phyloP scores from a whole-genome alignment of 495 filamentous ascomycete genomes.

The Cladorrhinum samala region DNA sequence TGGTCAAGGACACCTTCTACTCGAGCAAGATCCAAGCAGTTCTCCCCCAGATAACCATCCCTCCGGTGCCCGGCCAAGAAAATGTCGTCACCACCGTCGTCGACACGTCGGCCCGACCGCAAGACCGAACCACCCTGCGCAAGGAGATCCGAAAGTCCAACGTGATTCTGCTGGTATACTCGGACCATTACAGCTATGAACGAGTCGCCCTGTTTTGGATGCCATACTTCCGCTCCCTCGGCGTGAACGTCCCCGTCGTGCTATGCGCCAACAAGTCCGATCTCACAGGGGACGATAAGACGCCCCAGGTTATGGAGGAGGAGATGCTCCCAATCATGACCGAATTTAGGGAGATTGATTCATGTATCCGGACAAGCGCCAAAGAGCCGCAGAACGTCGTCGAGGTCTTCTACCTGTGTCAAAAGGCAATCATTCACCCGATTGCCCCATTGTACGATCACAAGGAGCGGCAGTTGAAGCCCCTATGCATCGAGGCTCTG shows the following conservation, averaged over 20 bases:
- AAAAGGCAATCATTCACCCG: conserved; percentile 97
- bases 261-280: conserved; percentile 97
- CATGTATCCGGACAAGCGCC: conserved; percentile 91
- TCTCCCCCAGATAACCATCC: conserved; percentile 89
- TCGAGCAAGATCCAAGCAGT: conserved; percentile 89
- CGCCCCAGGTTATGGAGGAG: conserved; percentile 79
- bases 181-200: conserved; percentile 98
- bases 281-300: conserved; percentile 55
- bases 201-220: conserved; percentile 96
- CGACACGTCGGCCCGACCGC: conserved; percentile 91
- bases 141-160: conserved; percentile 95
- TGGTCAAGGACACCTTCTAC: conserved; percentile 94
- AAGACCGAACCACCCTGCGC: conserved; percentile 79
- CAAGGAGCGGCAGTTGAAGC: conserved; percentile 85
- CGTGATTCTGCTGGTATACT: conserved; percentile 94
- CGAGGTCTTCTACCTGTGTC: conserved; percentile 94
- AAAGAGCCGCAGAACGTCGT: conserved; percentile 93
- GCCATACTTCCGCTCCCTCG: conserved; percentile 91
- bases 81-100: conserved; percentile 95
- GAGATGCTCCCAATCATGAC: conserved; percentile 99
- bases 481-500: conserved; percentile 76
- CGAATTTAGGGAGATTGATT: conserved; percentile 98
- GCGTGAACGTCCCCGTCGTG: conserved; percentile 97
- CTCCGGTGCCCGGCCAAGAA: conserved; percentile 78
- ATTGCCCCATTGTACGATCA: conserved; percentile 95